These are phyloP conservation scores for Glomus cerebriforme DNA, from an alignment of 192 early-diverging fungal genomes.

Conservation along the genomic window DNA sequence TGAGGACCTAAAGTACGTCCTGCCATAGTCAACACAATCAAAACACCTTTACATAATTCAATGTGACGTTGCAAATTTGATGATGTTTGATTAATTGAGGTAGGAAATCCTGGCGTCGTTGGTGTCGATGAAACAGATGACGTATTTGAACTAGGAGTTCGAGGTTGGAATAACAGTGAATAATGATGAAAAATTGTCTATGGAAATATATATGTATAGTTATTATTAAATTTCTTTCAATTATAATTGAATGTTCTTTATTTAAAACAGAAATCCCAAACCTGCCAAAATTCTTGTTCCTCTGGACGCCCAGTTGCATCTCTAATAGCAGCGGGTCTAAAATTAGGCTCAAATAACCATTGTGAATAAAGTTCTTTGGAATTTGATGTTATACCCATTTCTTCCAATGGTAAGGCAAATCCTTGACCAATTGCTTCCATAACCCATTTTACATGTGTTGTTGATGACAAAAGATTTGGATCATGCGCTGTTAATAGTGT, in stretches of 20 bases:
- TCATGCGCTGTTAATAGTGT: slow-evolving; percentile 53
- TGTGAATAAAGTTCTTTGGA: slow-evolving; percentile 70
- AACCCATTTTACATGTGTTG: slow-evolving; percentile 78
- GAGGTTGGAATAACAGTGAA: slow-evolving; percentile 71
- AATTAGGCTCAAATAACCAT: slow-evolving; percentile 72
- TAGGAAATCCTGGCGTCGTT: slow-evolving; percentile 31
- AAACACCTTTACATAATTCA: slow-evolving; percentile 72
- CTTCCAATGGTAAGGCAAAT: slow-evolving; percentile 76
- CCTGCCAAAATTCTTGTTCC: slow-evolving; percentile 77
- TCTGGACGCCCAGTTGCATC: slow-evolving; percentile 42
- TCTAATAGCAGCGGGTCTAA: slow-evolving; percentile 62
- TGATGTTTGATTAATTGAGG: slow-evolving; percentile 13
- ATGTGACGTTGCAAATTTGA: slow-evolving; percentile 58
- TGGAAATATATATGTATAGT: too few species aligned
- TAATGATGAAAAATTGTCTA: slow-evolving; percentile 79
- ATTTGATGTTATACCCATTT: slow-evolving; percentile 65
- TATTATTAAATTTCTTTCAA: background rate
- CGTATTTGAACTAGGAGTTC: slow-evolving; percentile 24
- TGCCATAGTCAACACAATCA: slow-evolving; percentile 63
- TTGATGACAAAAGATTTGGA: slow-evolving; percentile 65
- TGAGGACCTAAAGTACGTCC: slow-evolving; percentile 57
- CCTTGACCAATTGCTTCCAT: slow-evolving; percentile 89
- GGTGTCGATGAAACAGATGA: slow-evolving; percentile 34
- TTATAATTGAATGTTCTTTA: background rate
- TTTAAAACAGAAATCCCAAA: slow-evolving; percentile 19